These are phyloP conservation scores for Clonostachys rosea DNA, from an alignment of 2,329 filamentous ascomycete genomes.

Conservation along the genomic window DNA sequence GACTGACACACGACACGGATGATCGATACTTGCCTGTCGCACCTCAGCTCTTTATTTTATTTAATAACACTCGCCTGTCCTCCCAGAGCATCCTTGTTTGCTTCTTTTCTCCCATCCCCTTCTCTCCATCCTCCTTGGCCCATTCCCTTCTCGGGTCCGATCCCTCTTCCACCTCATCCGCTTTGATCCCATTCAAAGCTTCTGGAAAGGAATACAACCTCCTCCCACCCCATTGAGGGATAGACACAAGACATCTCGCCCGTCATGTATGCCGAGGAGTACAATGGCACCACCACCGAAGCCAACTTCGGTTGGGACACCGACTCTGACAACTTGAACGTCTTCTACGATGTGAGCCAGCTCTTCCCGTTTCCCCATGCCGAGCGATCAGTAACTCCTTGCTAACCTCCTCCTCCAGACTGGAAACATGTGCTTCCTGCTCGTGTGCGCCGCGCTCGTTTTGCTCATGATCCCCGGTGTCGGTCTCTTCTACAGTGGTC, in stretches of 20 bases:
- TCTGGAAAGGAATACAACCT: too few species aligned
- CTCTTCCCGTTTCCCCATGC: neutral
- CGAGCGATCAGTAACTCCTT: neutral
- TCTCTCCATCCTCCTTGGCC: neutral
- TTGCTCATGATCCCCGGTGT: slow-evolving; percentile 92
- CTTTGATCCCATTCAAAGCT: neutral
- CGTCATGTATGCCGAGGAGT: slow-evolving; percentile 16
- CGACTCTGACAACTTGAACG: slow-evolving; percentile 66
- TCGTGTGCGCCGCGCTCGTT: slow-evolving; percentile 72
- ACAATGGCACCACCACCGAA: slow-evolving; percentile 44
- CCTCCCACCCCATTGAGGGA: too few species aligned
- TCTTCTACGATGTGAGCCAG: slow-evolving; percentile 70
- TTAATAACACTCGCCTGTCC: neutral
- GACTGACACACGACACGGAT: too few species aligned
- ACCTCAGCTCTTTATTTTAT: neutral
- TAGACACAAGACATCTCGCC: slow-evolving; percentile 15
- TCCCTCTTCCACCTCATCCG: neutral
- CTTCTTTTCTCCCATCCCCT: neutral
- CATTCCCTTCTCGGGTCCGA: neutral
- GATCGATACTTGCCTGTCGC: too few species aligned
- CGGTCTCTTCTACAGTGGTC: slow-evolving; percentile 91
- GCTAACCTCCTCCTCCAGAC: slow-evolving; percentile 38
- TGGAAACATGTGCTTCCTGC: slow-evolving; percentile 80
- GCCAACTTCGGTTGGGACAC: slow-evolving; percentile 45
- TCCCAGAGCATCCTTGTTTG: neutral